Base-by-base conservation (phyloP, 2,329 filamentous ascomycete genomes). In the Boeremia lycopersici region DNA sequence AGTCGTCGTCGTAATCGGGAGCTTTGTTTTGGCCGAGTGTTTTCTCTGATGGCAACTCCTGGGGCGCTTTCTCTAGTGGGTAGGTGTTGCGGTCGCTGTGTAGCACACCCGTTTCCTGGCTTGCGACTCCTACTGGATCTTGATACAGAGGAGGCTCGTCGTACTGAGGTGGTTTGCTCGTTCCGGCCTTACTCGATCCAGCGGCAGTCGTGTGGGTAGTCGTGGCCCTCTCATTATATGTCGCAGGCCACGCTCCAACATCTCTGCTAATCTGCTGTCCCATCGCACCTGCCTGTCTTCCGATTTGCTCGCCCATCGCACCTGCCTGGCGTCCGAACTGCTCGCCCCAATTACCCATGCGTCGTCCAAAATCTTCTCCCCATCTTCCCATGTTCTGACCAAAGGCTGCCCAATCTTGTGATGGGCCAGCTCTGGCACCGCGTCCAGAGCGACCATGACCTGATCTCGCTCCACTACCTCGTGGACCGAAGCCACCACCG, bases 361-460 rank as follows among this genome's bases (percentile, higher is more conserved):
- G 30, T 10, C 48, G 39, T 9, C 39, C 48, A 25, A 74, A 69
- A 9, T 73, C 64, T 48, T 74, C 69, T 2, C 73, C 72, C 65
- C 63, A 67, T 26, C 60, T 60, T 1, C 65, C 67, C 30, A 64
- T 36, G n/a, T 60, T 64, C 34, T 64, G 53, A 0, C 62, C 65
- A 13, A 57, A 48, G 3, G 56, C 51, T 29, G 44, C 52, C 64
- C 58, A 63, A n/a, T 57, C 49, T 40, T 57, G 49, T 28, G 57
- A 53, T 19, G 60, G 39, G 12, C 50, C 52, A 3, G 57, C 33
- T 10, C 54, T 38, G 5, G 12, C 33, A 34, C 33, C 46, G 39
- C 38, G 42, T 19, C 25, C 26, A 23, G 41, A 48, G 40, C 42
- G 50, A 38, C 35, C 49, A 6, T 39, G 28, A 26, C 23, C 41